Evolutionary conservation across 176 grass and related monocot species (phyloP), one percentile per base, ranked within the genome.

Genomic region (Poa annua): DNA sequence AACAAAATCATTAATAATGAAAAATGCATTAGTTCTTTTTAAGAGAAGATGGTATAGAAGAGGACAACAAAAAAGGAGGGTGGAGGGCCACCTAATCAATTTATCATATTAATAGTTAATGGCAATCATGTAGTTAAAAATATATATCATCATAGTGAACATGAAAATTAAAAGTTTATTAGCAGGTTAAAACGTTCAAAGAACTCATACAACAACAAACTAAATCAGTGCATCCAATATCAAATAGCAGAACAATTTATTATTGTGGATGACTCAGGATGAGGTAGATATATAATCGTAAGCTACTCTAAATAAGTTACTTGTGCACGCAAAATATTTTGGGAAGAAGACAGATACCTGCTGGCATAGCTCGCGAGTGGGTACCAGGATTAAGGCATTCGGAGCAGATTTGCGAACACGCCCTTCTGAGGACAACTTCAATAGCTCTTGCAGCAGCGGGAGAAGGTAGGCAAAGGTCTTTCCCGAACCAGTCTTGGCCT

Each of bases 391-490:
- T 56, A 98, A 91, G 29, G 54, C 88, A 87, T 91, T 95, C 11
- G 96, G 92, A 8, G 90, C 84, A 54, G 88, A 50, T 84, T 93
- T 98, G 42, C 53, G 82, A 11, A 83, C 66, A 49, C 85, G 41
- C 19, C 85, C 92, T 88, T 98, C 92, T 8, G 75, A 82, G 61
- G 85, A 90, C 41, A 98, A 61, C 55, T 93, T 98, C 76, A 95
- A 74, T 29, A 98, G 90, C n/a, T 89, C 79, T 20, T 98, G 92
- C 54, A 98, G 83, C 88, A 98, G 21, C 16, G 92, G 96, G 45
- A 95, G 96, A 74, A 98, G 86, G 80, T 95, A 98, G 11, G 92
- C 84, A 51, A 94, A 93, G 17, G 95, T 98, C 86, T 98, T 98
- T 65, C 95, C 95, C 3, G 95, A 98, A 60, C 95, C 95, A 54